phyloP scores from a whole-genome alignment of 345 rosid species.

The Trapa bicornis region DNA sequence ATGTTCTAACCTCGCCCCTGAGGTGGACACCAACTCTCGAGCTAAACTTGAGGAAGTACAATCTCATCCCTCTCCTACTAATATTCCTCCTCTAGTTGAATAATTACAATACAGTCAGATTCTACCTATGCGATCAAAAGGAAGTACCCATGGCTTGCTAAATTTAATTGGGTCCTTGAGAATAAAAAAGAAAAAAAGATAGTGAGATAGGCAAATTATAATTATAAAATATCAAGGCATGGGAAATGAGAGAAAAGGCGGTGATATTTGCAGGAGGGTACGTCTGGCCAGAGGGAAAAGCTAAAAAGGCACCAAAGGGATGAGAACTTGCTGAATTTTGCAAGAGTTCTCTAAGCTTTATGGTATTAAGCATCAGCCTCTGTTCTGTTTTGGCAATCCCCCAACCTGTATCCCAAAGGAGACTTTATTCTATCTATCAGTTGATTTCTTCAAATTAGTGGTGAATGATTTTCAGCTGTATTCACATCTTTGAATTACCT shows the following conservation, averaged over 20 bases:
- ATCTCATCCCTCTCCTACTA: too few relatives aligned
- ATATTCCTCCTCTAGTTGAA: too few relatives aligned
- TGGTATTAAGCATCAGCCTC: not conserved
- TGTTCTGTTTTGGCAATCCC: not conserved
- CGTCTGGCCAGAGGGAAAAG: not conserved
- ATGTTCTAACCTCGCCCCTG: too few relatives aligned
- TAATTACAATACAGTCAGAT: too few relatives aligned
- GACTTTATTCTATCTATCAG: not conserved
- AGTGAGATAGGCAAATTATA: too few relatives aligned
- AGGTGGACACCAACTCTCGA: too few relatives aligned
- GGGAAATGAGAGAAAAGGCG: not conserved
- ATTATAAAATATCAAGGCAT: too few relatives aligned
- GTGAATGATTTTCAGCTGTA: not conserved
- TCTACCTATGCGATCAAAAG: too few relatives aligned
- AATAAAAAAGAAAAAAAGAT: too few relatives aligned
- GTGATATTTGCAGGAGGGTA: not conserved
- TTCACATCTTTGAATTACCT: not conserved
- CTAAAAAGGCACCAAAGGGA: not conserved
- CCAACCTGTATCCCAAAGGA: not conserved
- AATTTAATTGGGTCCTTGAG: too few relatives aligned
- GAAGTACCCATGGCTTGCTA: too few relatives aligned
- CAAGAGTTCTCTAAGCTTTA: not conserved
- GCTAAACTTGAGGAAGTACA: too few relatives aligned
- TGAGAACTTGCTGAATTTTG: not conserved
- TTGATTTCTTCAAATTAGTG: not conserved